Evolutionary conservation across 1,284 basidiomycete species (phyloP), one percentile per base, ranked within the genome.

Genomic region (Somion occarium): DNA sequence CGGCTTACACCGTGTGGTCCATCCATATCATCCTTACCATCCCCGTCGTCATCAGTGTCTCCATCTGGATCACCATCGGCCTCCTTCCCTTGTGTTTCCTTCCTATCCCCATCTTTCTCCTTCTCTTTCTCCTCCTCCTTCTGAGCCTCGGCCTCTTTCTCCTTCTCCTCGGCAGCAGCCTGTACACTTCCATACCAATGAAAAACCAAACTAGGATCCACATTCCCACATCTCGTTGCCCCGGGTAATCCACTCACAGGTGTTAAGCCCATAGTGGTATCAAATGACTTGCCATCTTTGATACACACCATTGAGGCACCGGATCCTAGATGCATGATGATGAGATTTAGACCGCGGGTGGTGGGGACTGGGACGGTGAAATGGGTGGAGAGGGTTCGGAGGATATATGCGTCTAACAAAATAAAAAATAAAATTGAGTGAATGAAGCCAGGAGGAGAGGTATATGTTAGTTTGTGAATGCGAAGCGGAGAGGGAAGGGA

Each of bases 201-300:
- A 69, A 94, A 93, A 60, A 94, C 86, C 44, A 93, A 78, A 26
- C 84, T 85, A 1, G 91, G 88, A 67, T 96, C 92, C 61, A 93
- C 74, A 1, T 78, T 76, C 9, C 93, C 92, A 5, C 83, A 79
- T 47, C 93, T 83, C 1, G 91, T 93, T 2, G 89, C 90, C n/a
- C 93, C 92, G 1, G 91, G 89, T 0, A 95, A 73, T 2, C 91
- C 89, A 50, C 80, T 80, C 20, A 89, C 67, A 7, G 88, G 88
- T 2, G 89, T 90, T 38, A 91, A 75, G 2, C 88, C 88, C 88
- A 91, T 91, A 27, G 81, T 82, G 1, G 91, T 93, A 66, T 95
- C 90, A 54, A 85, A 73, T 19, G 85, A 88, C 55, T 79, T 70
- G 19, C 92, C 92, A 38, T 73, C 64, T 46, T 77, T 75, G 64